phyloP scores from a whole-genome alignment of 2,329 filamentous ascomycete species.

The Penicillium palitans region DNA sequence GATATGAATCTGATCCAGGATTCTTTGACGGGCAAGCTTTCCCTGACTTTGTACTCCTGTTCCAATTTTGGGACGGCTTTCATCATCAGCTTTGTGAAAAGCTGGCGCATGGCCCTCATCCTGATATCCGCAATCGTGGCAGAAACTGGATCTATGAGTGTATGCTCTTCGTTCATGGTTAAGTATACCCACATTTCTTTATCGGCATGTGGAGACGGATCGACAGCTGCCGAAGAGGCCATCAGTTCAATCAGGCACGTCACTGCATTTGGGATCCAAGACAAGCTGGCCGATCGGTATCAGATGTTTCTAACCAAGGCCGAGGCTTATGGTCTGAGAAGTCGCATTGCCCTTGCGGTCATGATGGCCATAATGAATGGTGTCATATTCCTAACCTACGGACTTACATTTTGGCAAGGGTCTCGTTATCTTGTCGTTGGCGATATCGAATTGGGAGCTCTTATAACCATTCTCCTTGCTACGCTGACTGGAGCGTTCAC shows the following conservation, averaged over 20 bases:
- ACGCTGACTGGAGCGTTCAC: not conserved
- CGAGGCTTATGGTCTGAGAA: not conserved
- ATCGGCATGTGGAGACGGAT: not conserved
- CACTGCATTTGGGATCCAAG: not conserved
- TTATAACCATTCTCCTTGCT: not conserved
- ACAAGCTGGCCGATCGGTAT: not conserved
- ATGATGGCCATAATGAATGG: not conserved
- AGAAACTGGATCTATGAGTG: not conserved
- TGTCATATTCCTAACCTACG: not conserved
- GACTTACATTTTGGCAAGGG: not conserved
- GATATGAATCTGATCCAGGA: conserved; percentile 55
- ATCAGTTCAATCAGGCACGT: not conserved
- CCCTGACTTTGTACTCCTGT: not conserved
- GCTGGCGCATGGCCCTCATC: not conserved
- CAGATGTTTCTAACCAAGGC: not conserved
- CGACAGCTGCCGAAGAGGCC: not conserved
- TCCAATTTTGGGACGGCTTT: not conserved
- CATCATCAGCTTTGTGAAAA: not conserved
- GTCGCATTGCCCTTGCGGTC: not conserved
- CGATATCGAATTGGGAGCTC: not conserved
- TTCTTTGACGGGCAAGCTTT: not conserved
- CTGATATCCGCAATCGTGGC: not conserved
- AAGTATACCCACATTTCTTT: not conserved
- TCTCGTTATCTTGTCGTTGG: not conserved
- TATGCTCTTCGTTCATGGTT: not conserved